These are phyloP conservation scores for Daldinia grandis DNA, from an alignment of 495 filamentous ascomycete genomes.

Conservation along the genomic window DNA sequence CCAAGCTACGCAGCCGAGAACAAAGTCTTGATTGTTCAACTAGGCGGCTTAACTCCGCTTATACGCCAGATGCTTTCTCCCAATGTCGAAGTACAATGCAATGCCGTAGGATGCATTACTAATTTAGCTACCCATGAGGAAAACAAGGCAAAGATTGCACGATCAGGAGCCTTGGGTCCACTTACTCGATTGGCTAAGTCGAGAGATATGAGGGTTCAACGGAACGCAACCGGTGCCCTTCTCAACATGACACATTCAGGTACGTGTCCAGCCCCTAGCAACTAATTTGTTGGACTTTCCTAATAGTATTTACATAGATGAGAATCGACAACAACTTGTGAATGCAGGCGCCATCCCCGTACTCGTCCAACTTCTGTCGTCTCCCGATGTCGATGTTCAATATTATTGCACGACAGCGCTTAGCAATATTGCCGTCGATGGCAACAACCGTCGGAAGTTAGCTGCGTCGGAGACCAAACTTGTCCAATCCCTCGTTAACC, in stretches of 20 bases:
- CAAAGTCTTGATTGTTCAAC: constrained; percentile 92
- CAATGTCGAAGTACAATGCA: constrained; percentile 99
- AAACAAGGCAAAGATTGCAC: constrained; percentile 98
- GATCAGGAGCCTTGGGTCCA: constrained; percentile 89
- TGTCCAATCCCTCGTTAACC: constrained; percentile 89
- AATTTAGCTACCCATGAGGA: constrained; percentile 98
- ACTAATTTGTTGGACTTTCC: constrained; percentile 8
- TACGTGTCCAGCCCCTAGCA: constrained; percentile 52
- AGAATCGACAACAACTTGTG: constrained; percentile 96
- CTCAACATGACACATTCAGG: constrained; percentile 99
- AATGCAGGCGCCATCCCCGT: constrained; percentile 97
- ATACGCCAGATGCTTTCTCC: constrained; percentile 98
- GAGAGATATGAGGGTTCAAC: constrained; percentile 97
- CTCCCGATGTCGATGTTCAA: constrained; percentile 93
- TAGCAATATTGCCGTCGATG: constrained; percentile 97
- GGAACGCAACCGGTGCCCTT: constrained; percentile 94
- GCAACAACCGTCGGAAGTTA: constrained; percentile 86
- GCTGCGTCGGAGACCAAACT: constrained; percentile 88
- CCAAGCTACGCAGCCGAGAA: constrained; percentile 79
- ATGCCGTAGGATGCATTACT: constrained; percentile 97
- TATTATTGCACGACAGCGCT: constrained; percentile 99
- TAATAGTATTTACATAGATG: constrained; percentile 66
- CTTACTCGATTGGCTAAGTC: constrained; percentile 93
- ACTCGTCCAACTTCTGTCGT: constrained; percentile 90
- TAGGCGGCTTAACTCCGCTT: constrained; percentile 88